Evolutionary conservation across 2,329 filamentous ascomycete species (phyloP).

Genomic region (Pyrenochaeta sp.): DNA sequence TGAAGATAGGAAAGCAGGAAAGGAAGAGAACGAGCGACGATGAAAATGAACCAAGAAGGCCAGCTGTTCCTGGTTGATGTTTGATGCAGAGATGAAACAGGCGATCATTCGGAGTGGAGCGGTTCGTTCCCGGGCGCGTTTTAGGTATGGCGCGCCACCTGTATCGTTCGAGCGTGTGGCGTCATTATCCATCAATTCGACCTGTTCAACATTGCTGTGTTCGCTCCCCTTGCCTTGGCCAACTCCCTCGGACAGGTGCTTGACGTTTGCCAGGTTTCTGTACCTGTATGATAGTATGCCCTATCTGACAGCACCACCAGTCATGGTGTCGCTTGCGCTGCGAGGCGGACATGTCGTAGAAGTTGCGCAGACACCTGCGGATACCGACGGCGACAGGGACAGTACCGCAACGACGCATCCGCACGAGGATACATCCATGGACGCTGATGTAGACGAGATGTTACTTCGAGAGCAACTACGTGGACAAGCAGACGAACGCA

Average conservation of each 20-base stretch:
- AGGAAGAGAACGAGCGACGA: slow-evolving; percentile 11
- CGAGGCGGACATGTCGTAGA: slow-evolving; percentile 28
- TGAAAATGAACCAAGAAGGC: slow-evolving; percentile 35
- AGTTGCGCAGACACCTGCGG: slow-evolving; percentile 9
- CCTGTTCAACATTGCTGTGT: neutral
- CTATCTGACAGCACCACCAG: slow-evolving; percentile 28
- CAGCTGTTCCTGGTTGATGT: slow-evolving; percentile 39
- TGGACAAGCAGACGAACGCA: slow-evolving; percentile 31
- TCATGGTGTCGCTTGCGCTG: slow-evolving; percentile 36
- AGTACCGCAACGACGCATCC: slow-evolving; percentile 4
- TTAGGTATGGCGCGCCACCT: slow-evolving; percentile 31
- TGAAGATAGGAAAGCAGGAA: slow-evolving; percentile 14
- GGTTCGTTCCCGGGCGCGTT: slow-evolving; percentile 27
- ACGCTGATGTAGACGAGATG: slow-evolving; percentile 20
- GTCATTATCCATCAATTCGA: slow-evolving; percentile 29
- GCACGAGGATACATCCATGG: slow-evolving; percentile 21
- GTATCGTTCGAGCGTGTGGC: slow-evolving; percentile 34
- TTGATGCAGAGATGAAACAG: slow-evolving; percentile 48
- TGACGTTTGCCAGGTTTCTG: neutral
- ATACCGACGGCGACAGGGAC: slow-evolving; percentile 8
- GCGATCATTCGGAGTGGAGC: slow-evolving; percentile 32
- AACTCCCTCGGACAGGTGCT: neutral
- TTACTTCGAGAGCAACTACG: slow-evolving; percentile 19
- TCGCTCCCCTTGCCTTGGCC: neutral
- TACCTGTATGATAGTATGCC: slow-evolving; percentile 27